phyloP scores from a whole-genome alignment of 1,284 basidiomycete genomes.

The Cryptococcus sp. region DNA sequence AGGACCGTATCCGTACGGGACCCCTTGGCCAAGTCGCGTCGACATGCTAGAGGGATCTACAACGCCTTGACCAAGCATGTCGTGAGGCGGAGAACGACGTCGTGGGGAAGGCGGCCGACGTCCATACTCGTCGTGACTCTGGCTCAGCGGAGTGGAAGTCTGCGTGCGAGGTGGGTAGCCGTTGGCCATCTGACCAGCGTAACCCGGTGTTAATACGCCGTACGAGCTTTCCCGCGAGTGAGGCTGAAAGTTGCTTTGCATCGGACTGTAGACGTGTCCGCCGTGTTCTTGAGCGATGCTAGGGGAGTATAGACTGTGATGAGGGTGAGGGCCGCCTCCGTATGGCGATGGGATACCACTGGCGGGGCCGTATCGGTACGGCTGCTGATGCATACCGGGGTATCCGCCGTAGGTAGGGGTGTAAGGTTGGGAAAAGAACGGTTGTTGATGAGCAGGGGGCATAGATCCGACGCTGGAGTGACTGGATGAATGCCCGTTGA shows the following conservation, averaged over 20 bases:
- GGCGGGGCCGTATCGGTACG: conserved; percentile 37
- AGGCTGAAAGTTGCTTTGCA: conserved; percentile 34
- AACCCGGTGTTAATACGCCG: conserved; percentile 35
- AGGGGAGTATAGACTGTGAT: conserved; percentile 41
- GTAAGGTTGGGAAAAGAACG: conserved; percentile 41
- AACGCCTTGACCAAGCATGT: conserved; percentile 39
- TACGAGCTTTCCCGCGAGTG: conserved; percentile 48
- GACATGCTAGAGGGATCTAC: conserved; percentile 40
- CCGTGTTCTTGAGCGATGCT: conserved; percentile 40
- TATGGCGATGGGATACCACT: conserved; percentile 37
- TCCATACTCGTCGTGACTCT: conserved; percentile 35
- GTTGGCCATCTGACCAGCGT: conserved; percentile 38
- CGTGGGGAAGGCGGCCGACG: conserved; percentile 25
- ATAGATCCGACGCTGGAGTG: conserved; percentile 37
- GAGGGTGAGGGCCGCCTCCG: conserved; percentile 27
- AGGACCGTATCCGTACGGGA: conserved; percentile 16
- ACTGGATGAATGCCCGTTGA: conserved; percentile 43
- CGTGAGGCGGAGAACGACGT: conserved; percentile 39
- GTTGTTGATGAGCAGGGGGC: conserved; percentile 37
- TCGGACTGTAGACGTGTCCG: conserved; percentile 44
- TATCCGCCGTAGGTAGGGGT: conserved; percentile 37
- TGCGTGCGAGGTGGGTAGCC: conserved; percentile 46
- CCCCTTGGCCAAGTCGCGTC: conserved; percentile 13
- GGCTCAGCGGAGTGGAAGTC: conserved; percentile 43
- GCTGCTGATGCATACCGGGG: conserved; percentile 30